Base-by-base conservation (phyloP, 1,284 basidiomycete genomes). In the Trametes polyzona region DNA sequence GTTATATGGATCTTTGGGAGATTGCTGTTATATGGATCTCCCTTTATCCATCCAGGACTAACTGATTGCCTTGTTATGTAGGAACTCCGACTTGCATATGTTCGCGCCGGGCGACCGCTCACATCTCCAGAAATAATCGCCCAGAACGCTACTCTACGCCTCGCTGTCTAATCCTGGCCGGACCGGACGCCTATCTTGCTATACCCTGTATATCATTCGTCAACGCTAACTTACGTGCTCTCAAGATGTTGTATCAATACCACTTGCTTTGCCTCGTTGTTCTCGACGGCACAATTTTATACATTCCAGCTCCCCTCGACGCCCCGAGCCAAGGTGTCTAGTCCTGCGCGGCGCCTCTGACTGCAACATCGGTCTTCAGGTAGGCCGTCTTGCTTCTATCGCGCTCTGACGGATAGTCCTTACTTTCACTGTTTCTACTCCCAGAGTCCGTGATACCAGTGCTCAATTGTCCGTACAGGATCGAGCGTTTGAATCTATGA, bases 21-120 rank as follows among this genome's bases (percentile, higher is more conserved):
- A n/a, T n/a, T n/a, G n/a, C n/a, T n/a, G n/a, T n/a, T n/a, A n/a
- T n/a, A n/a, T n/a, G n/a, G n/a, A n/a, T 36, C 26, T 41, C 26
- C 16, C 16, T 37, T 41, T 2, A 3, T 8, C 11, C 6, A 12
- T 16, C 7, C 19, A 16, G 10, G 11, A 14, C 40, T 14, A 1
- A 17, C 5, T 32, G 30, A 19, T 44, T 39, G 21, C 32, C 36
- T n/a, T 8, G 7, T 21, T n/a, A n/a, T n/a, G n/a, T 48, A 71
- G 70, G 70, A 71, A 47, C 60, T 69, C 9, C 67, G 68, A 0
- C 37, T 71, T 4, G 70, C 68, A 0, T 68, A 36, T 29, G 37
- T 63, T 11, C 62, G 66, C 8, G 52, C 65, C 3, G 63, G 65
- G 4, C 65, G 66, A 8, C 65, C 63, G 14, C 58, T 70, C 23